Evolutionary conservation across 2,329 filamentous ascomycete species (phyloP).

Genomic region (Pseudomassariella vexata): DNA sequence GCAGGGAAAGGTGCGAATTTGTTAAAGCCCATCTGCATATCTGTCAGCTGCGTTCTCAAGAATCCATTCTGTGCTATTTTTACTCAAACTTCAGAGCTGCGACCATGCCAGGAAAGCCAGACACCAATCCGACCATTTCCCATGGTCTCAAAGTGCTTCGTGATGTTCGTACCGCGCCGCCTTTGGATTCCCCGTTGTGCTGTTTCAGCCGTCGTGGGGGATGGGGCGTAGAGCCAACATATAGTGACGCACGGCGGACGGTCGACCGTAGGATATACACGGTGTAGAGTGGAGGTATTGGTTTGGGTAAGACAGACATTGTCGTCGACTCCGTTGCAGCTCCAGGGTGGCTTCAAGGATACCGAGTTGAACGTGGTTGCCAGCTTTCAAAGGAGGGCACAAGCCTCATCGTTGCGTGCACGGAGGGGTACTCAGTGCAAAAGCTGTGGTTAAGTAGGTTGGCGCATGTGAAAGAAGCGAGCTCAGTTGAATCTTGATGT

Average conservation of each 20-base stretch:
- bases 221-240: slow-evolving; percentile 89
- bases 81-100: slow-evolving; percentile 93
- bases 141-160: slow-evolving; percentile 68
- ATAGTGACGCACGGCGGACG: slow-evolving; percentile 63
- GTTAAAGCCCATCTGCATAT: slow-evolving; percentile 80
- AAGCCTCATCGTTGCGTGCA: too few species aligned
- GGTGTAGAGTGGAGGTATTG: slow-evolving; percentile 83
- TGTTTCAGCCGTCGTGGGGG: slow-evolving; percentile 79
- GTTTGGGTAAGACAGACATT: slow-evolving; percentile 41
- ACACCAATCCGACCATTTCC: slow-evolving; percentile 84
- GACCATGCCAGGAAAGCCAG: slow-evolving; percentile 81
- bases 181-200: slow-evolving; percentile 80
- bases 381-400: too few species aligned
- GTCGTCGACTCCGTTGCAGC: too few species aligned
- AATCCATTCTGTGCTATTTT: slow-evolving; percentile 25
- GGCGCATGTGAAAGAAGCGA: too few species aligned
- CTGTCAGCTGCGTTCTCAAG: slow-evolving; percentile 9
- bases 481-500: too few species aligned
- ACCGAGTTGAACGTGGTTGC: too few species aligned
- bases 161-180: slow-evolving; percentile 75
- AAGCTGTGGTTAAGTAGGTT: too few species aligned
- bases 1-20: slow-evolving; percentile 74
- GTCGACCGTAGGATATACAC: slow-evolving; percentile 90
- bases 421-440: too few species aligned
- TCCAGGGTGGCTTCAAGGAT: too few species aligned